Evolutionary conservation across 257 asterid species (phyloP), one percentile per base, ranked within the genome.

Genomic region (Nicotiana noctiflora): DNA sequence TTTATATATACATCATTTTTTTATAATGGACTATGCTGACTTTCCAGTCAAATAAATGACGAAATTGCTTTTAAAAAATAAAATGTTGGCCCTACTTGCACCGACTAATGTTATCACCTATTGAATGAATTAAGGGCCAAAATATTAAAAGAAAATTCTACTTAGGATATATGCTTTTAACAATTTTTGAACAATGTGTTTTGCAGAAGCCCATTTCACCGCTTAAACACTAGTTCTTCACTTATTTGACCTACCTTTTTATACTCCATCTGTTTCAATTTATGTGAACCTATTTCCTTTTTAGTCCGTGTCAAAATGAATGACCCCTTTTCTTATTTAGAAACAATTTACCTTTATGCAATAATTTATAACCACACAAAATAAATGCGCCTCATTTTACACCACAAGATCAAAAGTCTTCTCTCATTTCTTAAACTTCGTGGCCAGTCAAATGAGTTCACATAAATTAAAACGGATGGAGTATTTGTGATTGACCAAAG

Each of bases 121-220:
- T 74, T 46, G 23, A 74, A 74, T 74, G 78, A 74, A 21, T 21
- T 70, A 70, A 74, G 18, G 55, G 14, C 8, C 21, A 74, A 49
- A 74, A 46, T 46, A 70, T 72, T 74, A 74, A 13, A 74, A 49
- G 11, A 49, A 49, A 44, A 70, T 21, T 11, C 67, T 25, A 62
- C 34, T 23, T 57, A 61, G 3, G 19, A 19, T 72, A 46, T 44
- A 72, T 72, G 21, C 77, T 46, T 46, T 21, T 44, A 44, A 46
- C 14, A 46, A 6, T 46, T 46, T 4, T 46, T 46, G 44, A 44
- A 74, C 23, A 23, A 74, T 23, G 23, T 49, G 15, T 49, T 40
- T 18, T 72, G 60, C 61, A 46, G 78, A 46, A 72, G 40, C 40
- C 78, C 40, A 72, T 72, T 72, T 46, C 78, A 49, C 31, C 77